phyloP scores from a whole-genome alignment of 495 filamentous ascomycete genomes.

The Neurospora intermedia region DNA sequence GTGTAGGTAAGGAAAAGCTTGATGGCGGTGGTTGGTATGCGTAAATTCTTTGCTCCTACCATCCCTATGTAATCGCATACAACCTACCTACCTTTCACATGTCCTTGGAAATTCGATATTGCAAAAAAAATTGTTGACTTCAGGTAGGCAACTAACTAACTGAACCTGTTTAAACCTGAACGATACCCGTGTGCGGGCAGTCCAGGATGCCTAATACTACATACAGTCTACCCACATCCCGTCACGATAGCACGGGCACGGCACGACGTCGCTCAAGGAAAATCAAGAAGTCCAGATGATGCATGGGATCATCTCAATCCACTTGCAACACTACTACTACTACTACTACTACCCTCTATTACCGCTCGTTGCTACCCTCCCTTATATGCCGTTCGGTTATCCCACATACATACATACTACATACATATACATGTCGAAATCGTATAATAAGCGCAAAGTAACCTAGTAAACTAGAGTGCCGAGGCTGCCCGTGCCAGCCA shows the following conservation, averaged over 20 bases:
- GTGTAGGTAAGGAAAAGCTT: neutral
- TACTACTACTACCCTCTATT: neutral
- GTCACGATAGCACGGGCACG: neutral
- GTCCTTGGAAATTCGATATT: neutral
- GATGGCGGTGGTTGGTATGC: neutral
- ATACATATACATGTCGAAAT: too few relatives aligned
- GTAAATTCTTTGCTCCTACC: neutral
- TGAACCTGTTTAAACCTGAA: neutral
- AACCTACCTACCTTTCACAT: neutral
- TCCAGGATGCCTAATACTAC: neutral
- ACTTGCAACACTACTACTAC: neutral
- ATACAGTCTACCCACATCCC: neutral
- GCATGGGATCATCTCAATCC: neutral
- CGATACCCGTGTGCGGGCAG: neutral
- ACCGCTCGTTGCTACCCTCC: neutral
- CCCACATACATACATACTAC: neutral
- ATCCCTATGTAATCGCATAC: too few relatives aligned
- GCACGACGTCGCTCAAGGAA: neutral
- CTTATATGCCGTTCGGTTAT: neutral
- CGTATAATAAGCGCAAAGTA: too few relatives aligned
- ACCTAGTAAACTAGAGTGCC: neutral
- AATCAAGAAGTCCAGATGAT: too few relatives aligned
- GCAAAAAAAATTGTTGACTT: neutral
- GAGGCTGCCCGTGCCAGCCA: neutral
- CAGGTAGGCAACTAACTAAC: neutral